Evolutionary conservation across 106 monocot genomes (phyloP), one percentile per base, ranked within the genome.

Genomic region (Iris macrosiphon): DNA sequence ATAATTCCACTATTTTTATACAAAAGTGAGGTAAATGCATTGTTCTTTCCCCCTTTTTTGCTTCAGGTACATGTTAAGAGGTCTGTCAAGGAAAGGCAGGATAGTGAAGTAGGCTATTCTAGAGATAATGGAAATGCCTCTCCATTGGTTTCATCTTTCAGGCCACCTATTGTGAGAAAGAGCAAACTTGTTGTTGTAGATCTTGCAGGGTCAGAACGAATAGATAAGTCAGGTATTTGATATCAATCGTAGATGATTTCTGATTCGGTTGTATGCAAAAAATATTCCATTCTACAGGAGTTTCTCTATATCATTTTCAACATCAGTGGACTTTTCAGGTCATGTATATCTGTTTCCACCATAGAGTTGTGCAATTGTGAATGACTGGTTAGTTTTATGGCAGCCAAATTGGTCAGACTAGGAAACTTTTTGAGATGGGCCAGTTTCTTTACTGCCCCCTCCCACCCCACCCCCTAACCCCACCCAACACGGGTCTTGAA

Each of bases 141-240:
- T 64, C 51, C 63, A 17, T 35, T 89, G 56, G 67, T 79, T 29
- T 72, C 74, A 60, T 89, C 89, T 48, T 73, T 86, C 18, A 77
- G 75, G 61, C 89, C 89, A 42, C 95, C 84, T 7, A 69, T 89
- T 52, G 82, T 95, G 7, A 78, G 89, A 60, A 95, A 85, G 85
- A 89, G 95, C 74, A 95, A 95, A 63, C 85, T 95, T 44, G 95
- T 95, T 51, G 71, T 95, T 68, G 95, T 95, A 24, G 95, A 95
- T 66, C 85, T 95, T 61, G 95, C 95, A 32, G 95, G 89, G 45
- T 95, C 95, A 31, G 89, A 95, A 65, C 57, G 95, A 63, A 96
- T 96, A 40, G 86, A 96, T 52, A 96, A 96, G 49, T 86, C 96
- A 75, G 96, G 96, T 96, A 73, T n/a, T 29, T 40, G 15, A 31